phyloP scores from a whole-genome alignment of 768 basidiomycete species.

The Hortiboletus flavorubellus region DNA sequence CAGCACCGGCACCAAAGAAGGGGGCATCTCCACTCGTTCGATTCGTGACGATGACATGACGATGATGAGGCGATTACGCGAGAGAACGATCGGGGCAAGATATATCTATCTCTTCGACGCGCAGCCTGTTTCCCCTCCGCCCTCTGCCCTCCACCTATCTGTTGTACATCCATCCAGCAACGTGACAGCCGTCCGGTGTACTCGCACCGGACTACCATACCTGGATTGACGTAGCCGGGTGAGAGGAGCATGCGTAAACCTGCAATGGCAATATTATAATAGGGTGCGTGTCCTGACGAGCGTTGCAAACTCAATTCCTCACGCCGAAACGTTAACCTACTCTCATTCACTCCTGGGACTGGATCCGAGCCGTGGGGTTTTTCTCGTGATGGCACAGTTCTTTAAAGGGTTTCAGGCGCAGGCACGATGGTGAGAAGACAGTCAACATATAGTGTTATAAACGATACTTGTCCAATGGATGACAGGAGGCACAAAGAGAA shows the following conservation, averaged over 20 bases:
- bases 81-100: background rate
- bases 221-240: background rate
- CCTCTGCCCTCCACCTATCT: background rate
- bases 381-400: background rate
- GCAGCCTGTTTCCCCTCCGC: background rate
- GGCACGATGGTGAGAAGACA: background rate
- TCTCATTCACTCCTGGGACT: background rate
- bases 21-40: background rate
- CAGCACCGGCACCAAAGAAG: background rate
- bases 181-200: constrained; percentile 3
- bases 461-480: background rate
- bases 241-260: background rate
- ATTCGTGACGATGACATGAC: background rate
- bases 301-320: constrained; percentile 7
- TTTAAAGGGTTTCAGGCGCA: background rate
- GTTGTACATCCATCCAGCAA: background rate
- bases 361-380: constrained; percentile 11
- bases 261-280: constrained; percentile 8
- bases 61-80: background rate
- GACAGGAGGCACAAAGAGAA: background rate
- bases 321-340: constrained; percentile 10
- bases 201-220: constrained; percentile 12
- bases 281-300: background rate
- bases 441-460: constrained; percentile 7
- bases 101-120: background rate